These are phyloP conservation scores for Rubus parviflorus DNA, from an alignment of 306 rosid genomes.

Conservation along the genomic window DNA sequence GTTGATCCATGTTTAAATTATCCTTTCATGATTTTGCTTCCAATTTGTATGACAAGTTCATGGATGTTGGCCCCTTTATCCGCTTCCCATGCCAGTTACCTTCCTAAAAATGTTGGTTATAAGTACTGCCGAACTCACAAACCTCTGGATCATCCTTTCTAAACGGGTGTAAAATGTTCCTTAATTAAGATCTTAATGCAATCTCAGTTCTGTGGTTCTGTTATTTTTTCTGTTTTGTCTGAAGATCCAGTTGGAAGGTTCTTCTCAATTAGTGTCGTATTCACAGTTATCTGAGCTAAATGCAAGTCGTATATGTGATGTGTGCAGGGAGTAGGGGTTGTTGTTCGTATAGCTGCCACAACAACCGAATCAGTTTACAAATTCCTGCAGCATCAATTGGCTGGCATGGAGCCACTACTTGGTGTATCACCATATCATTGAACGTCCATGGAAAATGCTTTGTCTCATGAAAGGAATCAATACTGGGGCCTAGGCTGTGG, in stretches of 20 bases:
- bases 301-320: not conserved
- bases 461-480: not conserved
- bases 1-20: not conserved
- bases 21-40: too few species aligned
- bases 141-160: not conserved
- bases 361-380: constrained; percentile 80
- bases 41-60: too few species aligned
- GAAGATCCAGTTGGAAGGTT: not conserved
- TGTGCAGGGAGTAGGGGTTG: constrained; percentile 60
- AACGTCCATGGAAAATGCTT: constrained; percentile 11
- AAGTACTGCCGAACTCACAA: not conserved
- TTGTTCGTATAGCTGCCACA: constrained; percentile 80
- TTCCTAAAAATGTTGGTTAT: too few species aligned
- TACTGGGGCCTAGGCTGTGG: not conserved
- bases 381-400: constrained; percentile 70
- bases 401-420: constrained; percentile 68
- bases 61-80: too few species aligned
- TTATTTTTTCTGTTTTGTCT: not conserved
- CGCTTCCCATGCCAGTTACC: too few species aligned
- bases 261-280: not conserved
- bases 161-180: not conserved
- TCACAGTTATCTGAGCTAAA: constrained; percentile 8
- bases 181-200: not conserved
- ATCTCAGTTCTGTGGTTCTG: not conserved
- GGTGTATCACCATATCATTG: constrained; percentile 74